phyloP scores from a whole-genome alignment of 257 asterid genomes.

The Capsicum baccatum region DNA sequence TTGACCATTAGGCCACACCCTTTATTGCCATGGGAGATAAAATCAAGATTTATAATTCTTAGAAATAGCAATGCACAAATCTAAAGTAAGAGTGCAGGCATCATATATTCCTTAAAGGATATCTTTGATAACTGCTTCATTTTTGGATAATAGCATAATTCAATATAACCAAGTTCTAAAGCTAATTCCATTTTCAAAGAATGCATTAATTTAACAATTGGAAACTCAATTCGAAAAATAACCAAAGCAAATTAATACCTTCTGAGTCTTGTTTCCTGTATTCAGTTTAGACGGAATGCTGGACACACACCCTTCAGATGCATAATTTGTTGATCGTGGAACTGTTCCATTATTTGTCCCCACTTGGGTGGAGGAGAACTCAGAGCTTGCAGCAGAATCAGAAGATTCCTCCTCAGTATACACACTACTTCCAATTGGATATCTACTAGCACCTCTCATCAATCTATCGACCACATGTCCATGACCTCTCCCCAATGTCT shows the following conservation, averaged over 20 bases:
- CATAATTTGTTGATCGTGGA: conserved; percentile 37
- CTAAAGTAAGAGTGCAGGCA: neutral
- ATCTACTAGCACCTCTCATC: conserved; percentile 46
- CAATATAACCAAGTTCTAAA: neutral
- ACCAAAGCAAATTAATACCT: conserved; percentile 37
- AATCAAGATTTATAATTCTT: neutral
- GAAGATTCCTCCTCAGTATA: conserved; percentile 56
- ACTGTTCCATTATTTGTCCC: conserved; percentile 39
- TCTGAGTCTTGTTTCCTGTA: conserved; percentile 30
- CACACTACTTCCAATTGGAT: conserved; percentile 39
- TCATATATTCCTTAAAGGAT: neutral
- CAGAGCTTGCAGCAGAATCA: conserved; percentile 58
- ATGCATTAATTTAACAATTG: neutral
- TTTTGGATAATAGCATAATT: neutral
- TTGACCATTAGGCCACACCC: neutral
- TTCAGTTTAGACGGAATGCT: conserved; percentile 39
- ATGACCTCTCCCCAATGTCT: conserved; percentile 47
- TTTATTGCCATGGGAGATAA: neutral
- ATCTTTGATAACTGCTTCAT: conserved; percentile 1
- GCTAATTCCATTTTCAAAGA: neutral
- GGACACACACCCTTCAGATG: conserved; percentile 39
- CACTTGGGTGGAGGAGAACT: conserved; percentile 51
- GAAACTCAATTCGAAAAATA: neutral
- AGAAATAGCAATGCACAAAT: conserved; percentile 12
- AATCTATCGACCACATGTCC: conserved; percentile 39